Percentiles rank a stretch among this genome's conserved stretches.
phyloP scores from a whole-genome alignment of 1,139 yeast species.

The Blastobotrys buckinghamii region DNA sequence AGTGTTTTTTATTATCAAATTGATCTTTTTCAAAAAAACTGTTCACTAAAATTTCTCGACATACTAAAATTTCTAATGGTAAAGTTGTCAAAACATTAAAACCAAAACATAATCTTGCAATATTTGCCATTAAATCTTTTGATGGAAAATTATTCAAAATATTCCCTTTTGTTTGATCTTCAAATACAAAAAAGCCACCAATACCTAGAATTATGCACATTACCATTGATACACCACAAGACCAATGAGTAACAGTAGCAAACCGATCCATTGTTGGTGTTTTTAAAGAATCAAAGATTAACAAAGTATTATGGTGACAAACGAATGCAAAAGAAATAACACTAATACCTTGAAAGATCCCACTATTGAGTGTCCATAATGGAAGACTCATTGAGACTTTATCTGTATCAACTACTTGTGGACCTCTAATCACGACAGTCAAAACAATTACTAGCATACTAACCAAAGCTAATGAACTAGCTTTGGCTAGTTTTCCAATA shows the following conservation, averaged over 20 bases:
- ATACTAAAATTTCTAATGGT: constrained; percentile 85
- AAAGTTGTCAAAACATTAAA: constrained; percentile 91
- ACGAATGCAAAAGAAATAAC: constrained; percentile 92
- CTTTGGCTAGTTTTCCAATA: constrained; percentile 81
- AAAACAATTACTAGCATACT: constrained; percentile 78
- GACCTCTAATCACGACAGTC: constrained; percentile 71
- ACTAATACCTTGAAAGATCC: constrained; percentile 80
- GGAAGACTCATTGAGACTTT: constrained; percentile 35
- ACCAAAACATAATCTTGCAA: constrained; percentile 90
- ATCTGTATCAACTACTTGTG: constrained; percentile 43
- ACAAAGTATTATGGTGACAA: constrained; percentile 89
- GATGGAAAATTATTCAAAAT: constrained; percentile 78
- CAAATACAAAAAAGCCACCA: constrained; percentile 72
- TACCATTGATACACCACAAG: constrained; percentile 73
- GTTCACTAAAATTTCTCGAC: constrained; percentile 77
- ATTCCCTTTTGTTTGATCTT: constrained; percentile 77
- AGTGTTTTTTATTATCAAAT: constrained; percentile 38
- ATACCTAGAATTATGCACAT: constrained; percentile 77
- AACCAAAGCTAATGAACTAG: constrained; percentile 77
- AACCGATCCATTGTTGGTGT: constrained; percentile 73
- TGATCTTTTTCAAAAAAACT: constrained; percentile 38
- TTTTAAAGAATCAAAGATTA: constrained; percentile 76
- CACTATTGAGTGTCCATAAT: constrained; percentile 54
- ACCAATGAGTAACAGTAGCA: constrained; percentile 71
- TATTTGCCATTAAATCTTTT: constrained; percentile 60